Evolutionary conservation across 371 early-diverging fungal genomes (phyloP), one percentile per base, ranked within the genome.

Genomic region (Rhizopus stolonifer): DNA sequence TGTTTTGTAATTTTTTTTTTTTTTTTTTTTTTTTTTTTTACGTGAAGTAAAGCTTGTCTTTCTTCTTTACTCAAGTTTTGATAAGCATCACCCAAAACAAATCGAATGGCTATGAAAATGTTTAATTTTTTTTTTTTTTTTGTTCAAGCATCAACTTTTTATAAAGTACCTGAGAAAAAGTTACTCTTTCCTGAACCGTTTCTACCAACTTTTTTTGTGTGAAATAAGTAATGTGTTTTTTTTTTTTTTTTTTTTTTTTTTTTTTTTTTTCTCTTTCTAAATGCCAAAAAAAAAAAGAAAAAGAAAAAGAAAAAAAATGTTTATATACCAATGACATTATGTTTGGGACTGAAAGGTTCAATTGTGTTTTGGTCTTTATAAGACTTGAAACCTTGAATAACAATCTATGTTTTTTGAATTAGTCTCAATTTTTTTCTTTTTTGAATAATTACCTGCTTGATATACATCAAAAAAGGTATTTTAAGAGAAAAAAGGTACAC

Each of bases 131-230:
- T n/a, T 13, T n/a, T 19, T 40, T 47, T 21, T 9, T 29, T 10
- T 34, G 14, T 52, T 34, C 24, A 32, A n/a, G 4, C 13, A 23
- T 48, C n/a, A n/a, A n/a, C n/a, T n/a, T 26, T 21, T 29, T 18
- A 1, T 19, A 15, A 18, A 22, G 25, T 73, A 84, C 87, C 87
- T 67, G 95, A 86, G 66, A 99, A 96, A 70, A 99, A 97, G 74
- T 98, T 99, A 71, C 94, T 94, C 76, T 99, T 99, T 21, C 99
- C 99, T 7, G 98, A 91, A 33, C 99, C 99, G 72, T 99, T 99
- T 59, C 96, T 83, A 31, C 99, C 99, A n/a, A 98, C 96, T n/a
- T n/a, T n/a, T n/a, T n/a, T n/a, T n/a, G n/a, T n/a, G n/a, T n/a
- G n/a, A n/a, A n/a, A n/a, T n/a, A n/a, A 31, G 23, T 10, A 8